phyloP scores from a whole-genome alignment of 352 stramenopile genomes.

The Peronospora destructor region DNA sequence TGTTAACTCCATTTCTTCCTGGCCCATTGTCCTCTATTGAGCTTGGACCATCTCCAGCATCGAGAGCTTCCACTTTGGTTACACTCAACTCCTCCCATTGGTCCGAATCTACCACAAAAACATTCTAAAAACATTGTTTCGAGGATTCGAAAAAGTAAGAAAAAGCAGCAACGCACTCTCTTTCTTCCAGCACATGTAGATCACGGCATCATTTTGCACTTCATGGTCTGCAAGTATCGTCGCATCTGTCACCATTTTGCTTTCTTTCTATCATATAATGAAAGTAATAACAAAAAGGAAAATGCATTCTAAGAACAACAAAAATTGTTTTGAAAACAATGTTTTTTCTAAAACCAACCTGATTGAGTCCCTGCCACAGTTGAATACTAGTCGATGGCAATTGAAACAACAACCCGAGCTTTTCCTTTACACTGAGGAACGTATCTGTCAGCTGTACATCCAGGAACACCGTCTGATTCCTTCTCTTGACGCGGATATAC shows the following conservation, averaged over 20 bases:
- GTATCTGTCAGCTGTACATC: conserved; percentile 72
- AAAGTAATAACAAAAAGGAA: too few species aligned
- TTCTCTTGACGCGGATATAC: conserved; percentile 87
- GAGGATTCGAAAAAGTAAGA: conserved; percentile 1
- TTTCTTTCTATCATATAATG: conserved; percentile 36
- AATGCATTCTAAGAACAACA: too few species aligned
- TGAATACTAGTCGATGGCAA: conserved; percentile 51
- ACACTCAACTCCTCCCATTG: conserved; percentile 77
- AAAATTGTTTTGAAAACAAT: too few species aligned
- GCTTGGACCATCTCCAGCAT: conserved; percentile 15
- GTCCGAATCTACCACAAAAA: conserved; percentile 50
- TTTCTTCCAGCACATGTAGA: conserved; percentile 88
- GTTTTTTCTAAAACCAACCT: too few species aligned
- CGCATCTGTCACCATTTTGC: conserved; percentile 72
- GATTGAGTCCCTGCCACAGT: conserved; percentile 62
- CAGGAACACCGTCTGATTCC: conserved; percentile 83
- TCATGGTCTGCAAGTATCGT: conserved; percentile 78
- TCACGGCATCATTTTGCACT: conserved; percentile 78
- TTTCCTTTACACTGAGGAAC: conserved; percentile 80
- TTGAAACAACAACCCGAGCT: conserved; percentile 62
- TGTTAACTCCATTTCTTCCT: conserved; percentile 11
- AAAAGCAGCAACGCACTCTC: conserved; percentile 43
- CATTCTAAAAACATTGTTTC: neutral
- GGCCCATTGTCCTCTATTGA: conserved; percentile 8
- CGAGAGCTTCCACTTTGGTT: conserved; percentile 46